phyloP scores from a whole-genome alignment of 345 rosid species.

The Moringa oleifera region DNA sequence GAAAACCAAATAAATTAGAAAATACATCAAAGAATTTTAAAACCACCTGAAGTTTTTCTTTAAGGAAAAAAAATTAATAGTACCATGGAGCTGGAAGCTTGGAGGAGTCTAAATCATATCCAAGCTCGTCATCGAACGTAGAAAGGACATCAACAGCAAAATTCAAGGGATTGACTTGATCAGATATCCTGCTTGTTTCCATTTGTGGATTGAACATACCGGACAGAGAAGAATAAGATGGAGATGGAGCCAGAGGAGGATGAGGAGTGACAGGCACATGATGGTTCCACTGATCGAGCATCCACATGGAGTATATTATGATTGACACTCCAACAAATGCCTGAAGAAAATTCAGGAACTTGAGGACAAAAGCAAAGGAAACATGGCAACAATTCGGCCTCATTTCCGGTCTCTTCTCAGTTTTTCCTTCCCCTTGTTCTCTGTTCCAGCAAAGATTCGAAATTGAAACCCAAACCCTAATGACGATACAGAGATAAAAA shows the following conservation, averaged over 20 bases:
- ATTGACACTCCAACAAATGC: slow-evolving; percentile 63
- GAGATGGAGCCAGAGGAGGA: slow-evolving; percentile 40
- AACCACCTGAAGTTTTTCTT: slow-evolving; percentile 11
- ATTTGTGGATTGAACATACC: slow-evolving; percentile 14
- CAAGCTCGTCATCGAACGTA: slow-evolving; percentile 34
- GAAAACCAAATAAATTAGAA: slow-evolving; percentile 2
- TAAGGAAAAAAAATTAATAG: background rate
- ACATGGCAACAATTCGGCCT: slow-evolving; percentile 66
- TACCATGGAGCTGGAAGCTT: slow-evolving; percentile 93
- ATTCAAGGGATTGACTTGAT: slow-evolving; percentile 19
- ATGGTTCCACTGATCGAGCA: slow-evolving; percentile 75
- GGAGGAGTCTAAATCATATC: slow-evolving; percentile 39
- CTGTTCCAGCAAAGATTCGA: background rate
- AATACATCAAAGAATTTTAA: background rate
- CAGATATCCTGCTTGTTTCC: slow-evolving; percentile 15
- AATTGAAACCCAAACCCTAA: background rate
- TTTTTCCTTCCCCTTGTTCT: too few relatives aligned
- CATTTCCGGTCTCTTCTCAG: slow-evolving; percentile 22
- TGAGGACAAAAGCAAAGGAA: slow-evolving; percentile 54
- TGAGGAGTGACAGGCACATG: slow-evolving; percentile 39
- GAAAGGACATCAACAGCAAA: slow-evolving; percentile 31
- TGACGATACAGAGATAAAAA: background rate
- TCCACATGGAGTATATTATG: slow-evolving; percentile 74
- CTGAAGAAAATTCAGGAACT: slow-evolving; percentile 64
- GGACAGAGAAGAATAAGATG: slow-evolving; percentile 28